Conservation (phyloP, 202 grass and related monocot species). For the Hordeum pubiflorum region DNA sequence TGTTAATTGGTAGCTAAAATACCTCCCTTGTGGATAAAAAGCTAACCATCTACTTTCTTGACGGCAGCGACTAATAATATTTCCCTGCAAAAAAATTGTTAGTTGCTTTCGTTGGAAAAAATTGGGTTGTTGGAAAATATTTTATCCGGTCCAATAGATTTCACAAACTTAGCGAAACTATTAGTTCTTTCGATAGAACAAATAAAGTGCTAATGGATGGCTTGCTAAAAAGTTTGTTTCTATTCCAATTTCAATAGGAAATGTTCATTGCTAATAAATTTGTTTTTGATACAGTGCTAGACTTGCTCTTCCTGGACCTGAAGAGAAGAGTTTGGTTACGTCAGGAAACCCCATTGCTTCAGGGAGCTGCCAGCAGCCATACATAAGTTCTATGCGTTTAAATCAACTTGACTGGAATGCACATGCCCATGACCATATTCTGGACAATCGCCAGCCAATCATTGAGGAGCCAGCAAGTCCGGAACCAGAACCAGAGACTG, state of each 20-base stretch:
- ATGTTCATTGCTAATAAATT: constrained; percentile 5
- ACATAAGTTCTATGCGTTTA: background rate
- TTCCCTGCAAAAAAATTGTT: background rate
- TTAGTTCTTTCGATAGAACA: background rate
- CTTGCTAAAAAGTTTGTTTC: constrained; percentile 9
- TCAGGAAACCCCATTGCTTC: constrained; percentile 14
- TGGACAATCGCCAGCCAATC: constrained; percentile 45
- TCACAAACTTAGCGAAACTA: background rate
- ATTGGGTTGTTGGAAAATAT: background rate
- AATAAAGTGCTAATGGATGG: background rate
- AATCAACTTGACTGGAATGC: constrained; percentile 31
- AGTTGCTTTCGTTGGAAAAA: background rate
- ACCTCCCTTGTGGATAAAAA: background rate
- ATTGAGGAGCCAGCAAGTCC: constrained; percentile 76
- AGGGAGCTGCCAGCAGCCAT: constrained; percentile 4
- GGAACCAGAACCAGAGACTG: constrained; percentile 40
- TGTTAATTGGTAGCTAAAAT: background rate
- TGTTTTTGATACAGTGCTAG: constrained; percentile 51
- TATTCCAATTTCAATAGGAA: background rate
- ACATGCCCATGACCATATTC: background rate
- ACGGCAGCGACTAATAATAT: background rate
- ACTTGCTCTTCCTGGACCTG: constrained; percentile 65
- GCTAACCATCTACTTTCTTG: constrained; percentile 14
- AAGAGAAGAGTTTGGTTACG: constrained; percentile 43
- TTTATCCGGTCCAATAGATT: background rate